Conservation (phyloP, 129 eudicot species). For the Helianthus tuberosus region DNA sequence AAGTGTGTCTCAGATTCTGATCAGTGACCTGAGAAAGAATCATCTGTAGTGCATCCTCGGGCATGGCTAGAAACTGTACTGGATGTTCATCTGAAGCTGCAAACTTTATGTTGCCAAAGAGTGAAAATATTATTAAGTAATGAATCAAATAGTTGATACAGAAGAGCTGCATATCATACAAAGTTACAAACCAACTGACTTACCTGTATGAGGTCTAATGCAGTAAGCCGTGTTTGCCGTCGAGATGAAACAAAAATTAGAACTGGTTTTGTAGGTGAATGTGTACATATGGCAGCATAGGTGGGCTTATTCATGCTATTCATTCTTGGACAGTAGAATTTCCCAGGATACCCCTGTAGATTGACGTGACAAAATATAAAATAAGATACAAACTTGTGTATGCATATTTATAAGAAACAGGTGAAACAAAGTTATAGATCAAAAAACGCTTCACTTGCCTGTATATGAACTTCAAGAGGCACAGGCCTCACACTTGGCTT, state of each 20-base stretch:
- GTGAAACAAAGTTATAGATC: neutral
- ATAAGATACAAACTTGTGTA: neutral
- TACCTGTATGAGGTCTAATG: conserved; percentile 98
- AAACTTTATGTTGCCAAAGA: conserved; percentile 54
- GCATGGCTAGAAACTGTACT: conserved; percentile 73
- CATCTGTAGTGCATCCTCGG: conserved; percentile 90
- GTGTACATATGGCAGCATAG: conserved; percentile 96
- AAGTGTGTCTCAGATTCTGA: conserved; percentile 93
- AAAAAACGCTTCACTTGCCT: conserved; percentile 56
- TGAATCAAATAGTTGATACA: neutral
- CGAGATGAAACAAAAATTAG: conserved; percentile 97
- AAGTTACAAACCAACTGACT: conserved; percentile 7
- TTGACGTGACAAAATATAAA: neutral
- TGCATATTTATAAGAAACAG: conserved; percentile 5
- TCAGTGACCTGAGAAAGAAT: conserved; percentile 91
- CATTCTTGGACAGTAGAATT: conserved; percentile 98
- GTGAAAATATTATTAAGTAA: neutral
- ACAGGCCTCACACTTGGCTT: conserved; percentile 99
- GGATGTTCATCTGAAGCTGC: conserved; percentile 98
- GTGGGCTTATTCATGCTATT: conserved; percentile 98
- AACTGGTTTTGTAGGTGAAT: conserved; percentile 96
- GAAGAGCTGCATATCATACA: conserved; percentile 9
- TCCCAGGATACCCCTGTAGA: conserved; percentile 99
- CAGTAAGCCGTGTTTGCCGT: conserved; percentile 97
- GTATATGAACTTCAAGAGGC: conserved; percentile 99